Base-by-base conservation (phyloP, 352 stramenopile genomes). In the Pythium sukuiense region DNA sequence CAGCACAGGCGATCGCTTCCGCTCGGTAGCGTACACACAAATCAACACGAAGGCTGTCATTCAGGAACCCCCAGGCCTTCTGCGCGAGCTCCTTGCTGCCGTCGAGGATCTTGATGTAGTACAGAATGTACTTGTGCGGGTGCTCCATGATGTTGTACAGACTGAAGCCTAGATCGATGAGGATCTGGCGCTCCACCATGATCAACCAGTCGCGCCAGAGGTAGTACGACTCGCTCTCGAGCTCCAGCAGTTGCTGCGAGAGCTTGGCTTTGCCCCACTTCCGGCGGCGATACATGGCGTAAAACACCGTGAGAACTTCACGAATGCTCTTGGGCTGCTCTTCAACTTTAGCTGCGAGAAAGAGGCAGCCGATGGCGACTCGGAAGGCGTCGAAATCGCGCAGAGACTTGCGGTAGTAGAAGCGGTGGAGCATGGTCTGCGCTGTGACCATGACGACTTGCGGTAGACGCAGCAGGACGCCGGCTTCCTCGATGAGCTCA, bases 71-170 rank as follows among this genome's bases (percentile, higher is more conserved):
- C 90, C 90, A 98, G 6, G 90, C 89, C 18, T 79, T 68, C 62
- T 97, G 90, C 9, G 89, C 89, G 46, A 96, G 73, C 39, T 74
- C 70, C 26, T 86, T 74, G 68, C 72, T 85, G 58, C 79, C 81
- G 50, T 92, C 81, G 56, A 97, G 73, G 48, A 96, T 77, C 61
- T 96, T 96, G 65, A 97, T 73, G 67, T 97, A 97, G 74, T 97
- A 98, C 50, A 97, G 63, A 59, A 98, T 92, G 67, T 93, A 98
- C 79, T 97, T 97, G 82, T 98, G 92, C 52, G 91, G 89, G 65
- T 98, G 92, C 67, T 97, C 89, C 63, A 89, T 93, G 67, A 97
- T 88, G 56, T 84, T 94, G 75, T 98, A 97, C 59, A 98, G 75
- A 49, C 87, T 93, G 61, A 98, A 98, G 57, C 92, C 92, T n/a